phyloP scores from a whole-genome alignment of 2,329 filamentous ascomycete genomes.

The Fusarium sp. region DNA sequence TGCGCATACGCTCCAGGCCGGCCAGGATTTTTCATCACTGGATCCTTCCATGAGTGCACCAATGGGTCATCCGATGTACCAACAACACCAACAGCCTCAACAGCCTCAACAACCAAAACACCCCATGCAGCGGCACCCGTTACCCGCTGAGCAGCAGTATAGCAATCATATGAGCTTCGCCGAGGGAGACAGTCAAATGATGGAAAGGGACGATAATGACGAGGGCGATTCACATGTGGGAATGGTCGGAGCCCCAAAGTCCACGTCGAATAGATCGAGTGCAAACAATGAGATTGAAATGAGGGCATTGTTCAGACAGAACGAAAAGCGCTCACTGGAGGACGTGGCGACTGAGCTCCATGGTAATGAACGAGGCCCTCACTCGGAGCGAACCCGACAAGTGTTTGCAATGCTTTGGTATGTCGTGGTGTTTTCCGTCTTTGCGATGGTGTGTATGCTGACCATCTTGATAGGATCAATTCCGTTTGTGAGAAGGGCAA shows the following conservation, averaged over 20 bases:
- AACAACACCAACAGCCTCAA: conserved; percentile 51
- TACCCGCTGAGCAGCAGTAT: conserved; percentile 67
- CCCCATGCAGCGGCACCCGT: conserved; percentile 59
- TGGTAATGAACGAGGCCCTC: conserved; percentile 81
- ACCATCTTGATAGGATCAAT: conserved; percentile 69
- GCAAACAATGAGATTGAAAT: conserved; percentile 86
- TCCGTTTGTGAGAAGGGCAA: conserved; percentile 78
- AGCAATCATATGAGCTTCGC: conserved; percentile 64
- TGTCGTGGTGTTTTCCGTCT: conserved; percentile 43
- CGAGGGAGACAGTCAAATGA: conserved; percentile 68
- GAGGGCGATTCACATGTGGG: conserved; percentile 65
- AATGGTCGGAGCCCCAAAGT: conserved; percentile 61
- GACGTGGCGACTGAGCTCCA: conserved; percentile 82
- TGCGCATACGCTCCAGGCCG: conserved; percentile 65
- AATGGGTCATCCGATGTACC: conserved; percentile 54
- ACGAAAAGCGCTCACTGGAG: conserved; percentile 73
- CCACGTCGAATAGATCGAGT: conserved; percentile 71
- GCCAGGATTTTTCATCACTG: conserved; percentile 62
- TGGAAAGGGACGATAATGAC: conserved; percentile 69
- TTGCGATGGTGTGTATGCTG: conserved; percentile 10
- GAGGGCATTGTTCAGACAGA: conserved; percentile 77
- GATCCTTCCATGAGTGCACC: conserved; percentile 58
- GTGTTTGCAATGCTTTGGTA: conserved; percentile 92
- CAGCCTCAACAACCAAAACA: conserved; percentile 54
- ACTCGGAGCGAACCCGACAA: conserved; percentile 85